These are phyloP conservation scores for Penicillium sp. DNA, from an alignment of 2,329 filamentous ascomycete genomes.

Conservation along the genomic window DNA sequence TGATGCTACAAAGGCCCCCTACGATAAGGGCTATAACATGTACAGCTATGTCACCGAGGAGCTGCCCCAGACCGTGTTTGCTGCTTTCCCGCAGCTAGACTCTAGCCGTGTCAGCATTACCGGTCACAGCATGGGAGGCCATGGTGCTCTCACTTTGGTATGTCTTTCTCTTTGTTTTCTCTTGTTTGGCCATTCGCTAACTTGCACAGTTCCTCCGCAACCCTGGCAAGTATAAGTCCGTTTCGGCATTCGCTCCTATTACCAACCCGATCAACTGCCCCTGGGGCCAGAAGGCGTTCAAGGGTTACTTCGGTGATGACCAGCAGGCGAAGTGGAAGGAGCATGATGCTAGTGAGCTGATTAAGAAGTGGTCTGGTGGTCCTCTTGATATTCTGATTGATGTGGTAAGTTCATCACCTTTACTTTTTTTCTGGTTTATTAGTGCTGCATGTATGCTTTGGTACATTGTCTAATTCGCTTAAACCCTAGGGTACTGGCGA, in stretches of 20 bases:
- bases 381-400: conserved; percentile 81
- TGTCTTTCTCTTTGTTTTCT: conserved; percentile 3
- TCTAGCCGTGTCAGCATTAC: conserved; percentile 72
- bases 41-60: conserved; percentile 88
- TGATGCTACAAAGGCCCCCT: conserved; percentile 76
- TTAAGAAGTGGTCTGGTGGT: conserved; percentile 68
- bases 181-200: background rate
- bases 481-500: conserved; percentile 74
- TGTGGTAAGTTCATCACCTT: conserved; percentile 60
- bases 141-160: conserved; percentile 84
- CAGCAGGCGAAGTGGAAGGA: conserved; percentile 73
- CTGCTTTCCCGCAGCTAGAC: conserved; percentile 72
- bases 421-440: background rate
- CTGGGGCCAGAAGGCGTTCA: conserved; percentile 96
- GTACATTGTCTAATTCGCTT: background rate
- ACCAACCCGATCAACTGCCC: conserved; percentile 80
- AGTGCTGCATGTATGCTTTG: background rate
- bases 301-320: conserved; percentile 81
- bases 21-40: conserved; percentile 82
- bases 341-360: conserved; percentile 88
- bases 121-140: conserved; percentile 96
- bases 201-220: conserved; percentile 72
- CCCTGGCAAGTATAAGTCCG: conserved; percentile 83
- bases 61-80: conserved; percentile 76
- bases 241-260: conserved; percentile 89